phyloP scores from a whole-genome alignment of 2,329 filamentous ascomycete genomes.

The Ophiostoma ips region DNA sequence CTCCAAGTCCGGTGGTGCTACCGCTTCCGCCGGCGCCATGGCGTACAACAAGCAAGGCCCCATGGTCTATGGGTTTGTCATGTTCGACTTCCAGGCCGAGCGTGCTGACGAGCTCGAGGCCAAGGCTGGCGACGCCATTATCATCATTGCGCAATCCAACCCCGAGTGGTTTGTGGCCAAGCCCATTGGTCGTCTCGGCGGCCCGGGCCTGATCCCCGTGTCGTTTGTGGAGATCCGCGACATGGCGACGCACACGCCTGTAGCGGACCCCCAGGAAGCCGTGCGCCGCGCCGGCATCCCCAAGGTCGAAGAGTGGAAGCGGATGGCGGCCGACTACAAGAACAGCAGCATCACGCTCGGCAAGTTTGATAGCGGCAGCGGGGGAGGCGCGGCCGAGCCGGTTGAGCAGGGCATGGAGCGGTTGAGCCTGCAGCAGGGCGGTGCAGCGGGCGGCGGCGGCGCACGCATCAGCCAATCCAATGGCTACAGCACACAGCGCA shows the following conservation, averaged over 20 bases:
- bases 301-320: conserved; percentile 97
- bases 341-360: conserved; percentile 96
- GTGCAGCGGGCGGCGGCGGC: conserved; percentile 18
- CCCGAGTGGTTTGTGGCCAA: conserved; percentile 99
- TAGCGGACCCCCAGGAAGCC: conserved; percentile 69
- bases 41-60: conserved; percentile 46
- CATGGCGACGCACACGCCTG: conserved; percentile 74
- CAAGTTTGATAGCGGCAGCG: conserved; percentile 55
- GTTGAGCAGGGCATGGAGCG: conserved; percentile 62
- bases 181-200: conserved; percentile 92
- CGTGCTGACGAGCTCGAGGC: conserved; percentile 92
- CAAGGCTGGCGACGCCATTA: conserved; percentile 89
- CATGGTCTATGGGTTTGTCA: conserved; percentile 93
- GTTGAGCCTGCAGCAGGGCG: conserved; percentile 55
- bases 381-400: conserved; percentile 25
- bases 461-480: conserved; percentile 29
- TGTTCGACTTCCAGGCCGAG: conserved; percentile 94
- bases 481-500: conserved; percentile 19
- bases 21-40: conserved; percentile 16
- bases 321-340: conserved; percentile 98
- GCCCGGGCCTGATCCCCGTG: conserved; percentile 87
- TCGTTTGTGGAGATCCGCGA: conserved; percentile 94
- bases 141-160: conserved; percentile 96
- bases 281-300: conserved; percentile 82
- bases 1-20: not conserved